Evolutionary conservation across 2,329 filamentous ascomycete genomes (phyloP), one percentile per base, ranked within the genome.

Genomic region (Cladosporium sp.): DNA sequence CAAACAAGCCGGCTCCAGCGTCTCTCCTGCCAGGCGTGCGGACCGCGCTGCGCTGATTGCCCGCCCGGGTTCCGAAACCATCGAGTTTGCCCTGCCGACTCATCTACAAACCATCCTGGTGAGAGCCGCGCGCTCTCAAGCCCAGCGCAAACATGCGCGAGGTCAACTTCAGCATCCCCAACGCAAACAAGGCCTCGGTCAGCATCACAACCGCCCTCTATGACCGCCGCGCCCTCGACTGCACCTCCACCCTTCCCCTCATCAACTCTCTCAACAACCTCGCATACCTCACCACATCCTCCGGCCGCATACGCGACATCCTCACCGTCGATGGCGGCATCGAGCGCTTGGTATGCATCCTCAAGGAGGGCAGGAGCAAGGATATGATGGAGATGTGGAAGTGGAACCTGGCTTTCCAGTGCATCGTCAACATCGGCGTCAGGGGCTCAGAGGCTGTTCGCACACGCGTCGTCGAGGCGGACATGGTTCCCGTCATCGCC

Each of bases 361-460:
- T 98, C 70, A 98, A 98, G 73, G 89, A 95, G 72, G 93, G 93
- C 58, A 82, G 93, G 68, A 96, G 89, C 74, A 95, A 91, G 72
- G 92, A 98, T 70, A 86, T 96, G 84, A 96, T 97, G 92, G 92
- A 96, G 70, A 95, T 95, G 88, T 98, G 93, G 93, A 97, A 97
- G 74, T 98, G 93, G 93, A 98, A 96, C 67, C 80, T 98, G 58
- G 93, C 93, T 49, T 98, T 98, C 71, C 93, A 97, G 72, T 98
- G 93, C 70, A 91, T 97, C 59, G 93, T 98, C 68, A 98, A 98
- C 71, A 97, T 98, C 67, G 93, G 93, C 53, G 92, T 98, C 55
- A 83, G 93, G 61, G 93, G 93, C 55, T 96, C 93, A 10, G 93
- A 98, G 74, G 85, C 83, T 61, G 93, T 98, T 55, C 83, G 93